These are phyloP conservation scores for Leptoxyphium fumago DNA, from an alignment of 2,329 filamentous ascomycete species.

Conservation along the genomic window DNA sequence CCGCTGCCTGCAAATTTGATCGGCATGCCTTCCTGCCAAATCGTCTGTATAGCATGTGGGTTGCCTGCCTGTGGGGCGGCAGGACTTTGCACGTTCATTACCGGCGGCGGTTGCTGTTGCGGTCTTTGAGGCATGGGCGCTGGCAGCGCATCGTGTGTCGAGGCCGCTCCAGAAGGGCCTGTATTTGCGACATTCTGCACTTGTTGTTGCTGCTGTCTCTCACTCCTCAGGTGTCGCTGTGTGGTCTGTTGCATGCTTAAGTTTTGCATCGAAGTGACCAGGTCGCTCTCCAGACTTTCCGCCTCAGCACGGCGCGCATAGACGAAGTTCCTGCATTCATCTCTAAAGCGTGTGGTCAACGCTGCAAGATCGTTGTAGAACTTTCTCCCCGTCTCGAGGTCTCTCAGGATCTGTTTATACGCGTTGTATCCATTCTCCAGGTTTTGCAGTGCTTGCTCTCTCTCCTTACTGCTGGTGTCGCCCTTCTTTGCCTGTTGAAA, in stretches of 20 bases:
- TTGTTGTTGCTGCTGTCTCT: slow-evolving; percentile 26
- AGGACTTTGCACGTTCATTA: not conserved
- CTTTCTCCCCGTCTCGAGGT: slow-evolving; percentile 79
- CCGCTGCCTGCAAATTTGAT: slow-evolving; percentile 16
- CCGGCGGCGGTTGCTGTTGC: slow-evolving; percentile 20
- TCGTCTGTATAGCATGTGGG: slow-evolving; percentile 4
- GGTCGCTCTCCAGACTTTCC: slow-evolving; percentile 55
- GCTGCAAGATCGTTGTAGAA: slow-evolving; percentile 94
- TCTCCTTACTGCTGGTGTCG: slow-evolving; percentile 53
- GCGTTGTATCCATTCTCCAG: slow-evolving; percentile 87
- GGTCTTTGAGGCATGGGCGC: slow-evolving; percentile 32
- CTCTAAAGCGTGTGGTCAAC: slow-evolving; percentile 73
- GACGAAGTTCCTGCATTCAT: slow-evolving; percentile 64
- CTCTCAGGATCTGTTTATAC: slow-evolving; percentile 90
- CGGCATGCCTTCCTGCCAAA: slow-evolving; percentile 22
- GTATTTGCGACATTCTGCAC: slow-evolving; percentile 16
- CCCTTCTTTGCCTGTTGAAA: slow-evolving; percentile 60
- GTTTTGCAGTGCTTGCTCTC: slow-evolving; percentile 73
- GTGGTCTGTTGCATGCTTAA: slow-evolving; percentile 34
- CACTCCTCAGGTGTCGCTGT: slow-evolving; percentile 28
- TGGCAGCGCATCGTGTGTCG: slow-evolving; percentile 39
- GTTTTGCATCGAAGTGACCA: slow-evolving; percentile 46
- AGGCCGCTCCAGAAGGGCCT: slow-evolving; percentile 2
- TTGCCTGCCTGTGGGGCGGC: slow-evolving; percentile 1
- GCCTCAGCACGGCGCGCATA: slow-evolving; percentile 71